Evolutionary conservation across 768 basidiomycete genomes (phyloP).

Genomic region (Kwoniella mangroviensis): DNA sequence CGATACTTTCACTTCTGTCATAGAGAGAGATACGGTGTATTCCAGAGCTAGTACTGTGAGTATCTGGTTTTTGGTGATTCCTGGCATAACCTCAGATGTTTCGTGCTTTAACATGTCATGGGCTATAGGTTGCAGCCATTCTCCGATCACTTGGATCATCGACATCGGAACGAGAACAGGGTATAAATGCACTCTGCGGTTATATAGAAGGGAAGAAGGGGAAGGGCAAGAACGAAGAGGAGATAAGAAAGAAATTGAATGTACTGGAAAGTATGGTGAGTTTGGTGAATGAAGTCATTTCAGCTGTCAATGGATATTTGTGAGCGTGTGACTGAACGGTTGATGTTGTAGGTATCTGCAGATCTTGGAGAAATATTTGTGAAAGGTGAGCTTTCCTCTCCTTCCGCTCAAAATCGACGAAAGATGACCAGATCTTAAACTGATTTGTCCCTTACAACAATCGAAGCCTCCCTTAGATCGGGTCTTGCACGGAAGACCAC

Average conservation of each 20-base stretch:
- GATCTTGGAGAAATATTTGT: constrained; percentile 13
- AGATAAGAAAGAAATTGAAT: constrained; percentile 9
- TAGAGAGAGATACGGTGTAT: constrained; percentile 24
- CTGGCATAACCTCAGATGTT: neutral
- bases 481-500: constrained; percentile 1
- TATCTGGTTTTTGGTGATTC: neutral
- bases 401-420: neutral
- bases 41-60: constrained; percentile 11
- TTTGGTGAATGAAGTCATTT: neutral
- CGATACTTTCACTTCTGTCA: constrained; percentile 4
- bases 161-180: constrained; percentile 3
- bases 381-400: constrained; percentile 8
- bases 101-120: neutral
- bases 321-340: neutral
- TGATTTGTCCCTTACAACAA: neutral
- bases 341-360: neutral
- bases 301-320: neutral
- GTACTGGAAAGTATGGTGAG: constrained; percentile 17
- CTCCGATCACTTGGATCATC: constrained; percentile 10
- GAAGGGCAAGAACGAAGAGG: constrained; percentile 19
- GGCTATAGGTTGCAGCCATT: constrained; percentile 12
- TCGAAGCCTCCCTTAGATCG: constrained; percentile 1
- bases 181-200: constrained; percentile 5
- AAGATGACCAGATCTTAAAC: neutral
- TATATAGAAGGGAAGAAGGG: constrained; percentile 21